Evolutionary conservation across 345 rosid genomes (phyloP).

Genomic region (Populus deltoides): DNA sequence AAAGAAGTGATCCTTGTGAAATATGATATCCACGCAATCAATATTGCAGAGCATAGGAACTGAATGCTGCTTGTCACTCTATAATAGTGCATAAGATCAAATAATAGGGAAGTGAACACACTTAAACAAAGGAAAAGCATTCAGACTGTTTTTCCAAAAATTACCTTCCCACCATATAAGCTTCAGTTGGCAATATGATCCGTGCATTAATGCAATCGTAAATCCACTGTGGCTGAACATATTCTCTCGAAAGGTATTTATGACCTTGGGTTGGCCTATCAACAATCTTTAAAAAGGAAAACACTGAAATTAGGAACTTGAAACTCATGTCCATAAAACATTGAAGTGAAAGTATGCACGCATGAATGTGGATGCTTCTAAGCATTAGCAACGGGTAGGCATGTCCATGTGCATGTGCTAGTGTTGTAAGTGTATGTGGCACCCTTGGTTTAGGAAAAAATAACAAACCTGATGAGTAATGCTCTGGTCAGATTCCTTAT

Average conservation of each 20-base stretch:
- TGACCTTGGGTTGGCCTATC: constrained; percentile 91
- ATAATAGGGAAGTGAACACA: not conserved
- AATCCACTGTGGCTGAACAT: constrained; percentile 96
- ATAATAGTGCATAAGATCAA: not conserved
- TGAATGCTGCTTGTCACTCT: not conserved
- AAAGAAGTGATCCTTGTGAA: not conserved
- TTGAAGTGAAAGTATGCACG: not conserved
- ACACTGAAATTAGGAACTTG: not conserved
- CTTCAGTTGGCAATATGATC: constrained; percentile 66
- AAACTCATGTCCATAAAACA: not conserved
- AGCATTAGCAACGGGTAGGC: not conserved
- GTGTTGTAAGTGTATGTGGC: not conserved
- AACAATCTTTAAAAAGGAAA: constrained; percentile 57
- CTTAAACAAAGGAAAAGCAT: not conserved
- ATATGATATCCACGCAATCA: not conserved
- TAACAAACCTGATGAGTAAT: constrained; percentile 83
- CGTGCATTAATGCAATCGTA: constrained; percentile 78
- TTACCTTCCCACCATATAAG: constrained; percentile 15
- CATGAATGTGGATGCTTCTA: not conserved
- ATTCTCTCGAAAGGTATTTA: constrained; percentile 69
- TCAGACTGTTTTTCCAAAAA: not conserved
- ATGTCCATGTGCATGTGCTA: not conserved
- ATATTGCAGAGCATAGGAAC: not conserved
- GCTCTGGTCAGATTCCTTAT: constrained; percentile 66
- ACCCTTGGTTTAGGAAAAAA: not conserved